phyloP scores from a whole-genome alignment of 208 protist genomes.

The Acanthamoeba lenticulata region DNA sequence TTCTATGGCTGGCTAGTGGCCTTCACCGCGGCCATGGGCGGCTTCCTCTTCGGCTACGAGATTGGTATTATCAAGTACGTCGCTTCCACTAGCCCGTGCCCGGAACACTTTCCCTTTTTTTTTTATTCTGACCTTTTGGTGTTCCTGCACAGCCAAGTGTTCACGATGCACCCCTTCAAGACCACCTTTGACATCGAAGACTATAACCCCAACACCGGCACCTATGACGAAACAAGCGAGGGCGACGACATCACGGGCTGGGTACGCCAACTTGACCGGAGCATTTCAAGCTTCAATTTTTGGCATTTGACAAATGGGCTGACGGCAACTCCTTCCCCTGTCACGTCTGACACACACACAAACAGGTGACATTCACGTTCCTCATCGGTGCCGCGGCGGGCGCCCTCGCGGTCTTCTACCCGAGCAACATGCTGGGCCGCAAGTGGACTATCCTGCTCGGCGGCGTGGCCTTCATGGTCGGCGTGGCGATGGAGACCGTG shows the following conservation, averaged over 20 bases:
- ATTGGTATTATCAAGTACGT: conserved; percentile 40
- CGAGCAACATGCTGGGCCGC: conserved; percentile 60
- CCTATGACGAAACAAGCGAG: not conserved
- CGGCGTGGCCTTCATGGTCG: conserved; percentile 20
- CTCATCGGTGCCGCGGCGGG: conserved; percentile 20
- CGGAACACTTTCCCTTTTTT: not conserved
- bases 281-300: no score
- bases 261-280: no score
- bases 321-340: no score
- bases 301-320: no score
- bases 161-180: not conserved
- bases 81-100: not conserved
- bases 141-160: not conserved
- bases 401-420: conserved; percentile 46
- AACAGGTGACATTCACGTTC: not conserved
- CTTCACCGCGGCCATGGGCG: conserved; percentile 38
- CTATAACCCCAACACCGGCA: not conserved
- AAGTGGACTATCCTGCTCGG: conserved; percentile 68
- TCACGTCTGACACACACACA: no score
- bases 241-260: not conserved
- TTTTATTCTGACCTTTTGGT: not conserved
- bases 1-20: conserved; percentile 59
- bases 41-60: conserved; percentile 46
- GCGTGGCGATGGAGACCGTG: conserved; percentile 63
- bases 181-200: not conserved